Evolutionary conservation across 2,329 filamentous ascomycete species (phyloP), one percentile per base, ranked within the genome.

Genomic region (Aschersonia sp.): DNA sequence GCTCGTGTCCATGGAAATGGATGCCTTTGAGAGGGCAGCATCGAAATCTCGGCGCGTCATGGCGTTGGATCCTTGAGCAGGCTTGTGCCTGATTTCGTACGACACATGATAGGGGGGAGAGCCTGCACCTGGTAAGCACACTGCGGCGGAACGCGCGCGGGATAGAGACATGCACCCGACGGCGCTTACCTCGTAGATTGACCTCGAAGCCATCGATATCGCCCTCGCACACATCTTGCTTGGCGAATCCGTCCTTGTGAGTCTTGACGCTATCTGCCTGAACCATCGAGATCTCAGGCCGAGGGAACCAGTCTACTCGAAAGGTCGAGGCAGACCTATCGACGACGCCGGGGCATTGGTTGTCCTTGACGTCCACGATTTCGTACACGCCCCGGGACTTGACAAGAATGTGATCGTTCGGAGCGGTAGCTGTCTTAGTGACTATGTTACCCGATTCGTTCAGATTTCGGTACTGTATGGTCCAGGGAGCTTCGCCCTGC

Each of bases 201-300:
- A 98, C 70, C 58, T 95, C 88, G 48, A 95, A 81, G 4, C 81
- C 80, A 62, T 95, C 90, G 58, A 95, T 84, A 51, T 97, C 90
- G 32, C 90, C 90, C 67, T 98, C 89, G 59, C 92, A 98, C 32
- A 98, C 83, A 51, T 89, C 82, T 41, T 81, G 76, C 64, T 94
- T 94, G 55, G 81, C 61, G 59, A 82, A 84, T 35, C 72, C 71
- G 31, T 71, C 69, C 7, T 68, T 69, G 12, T 71, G 68, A 9
- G 55, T 49, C 12, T 69, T 69, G 44, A 86, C 72, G 44, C 80
- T 76, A 4, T 79, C 71, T n/a, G 77, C 77, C 50, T 83, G 75
- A 5, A 80, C 70, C 43, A 92, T 62, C 11, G 73, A 74, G 41
- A 94, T 72, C 52, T 79, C 71, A 1, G 92, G 94, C 44, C 89